phyloP scores from a whole-genome alignment of 805 yeast species.

The Wickerhamomyces pijperi region DNA sequence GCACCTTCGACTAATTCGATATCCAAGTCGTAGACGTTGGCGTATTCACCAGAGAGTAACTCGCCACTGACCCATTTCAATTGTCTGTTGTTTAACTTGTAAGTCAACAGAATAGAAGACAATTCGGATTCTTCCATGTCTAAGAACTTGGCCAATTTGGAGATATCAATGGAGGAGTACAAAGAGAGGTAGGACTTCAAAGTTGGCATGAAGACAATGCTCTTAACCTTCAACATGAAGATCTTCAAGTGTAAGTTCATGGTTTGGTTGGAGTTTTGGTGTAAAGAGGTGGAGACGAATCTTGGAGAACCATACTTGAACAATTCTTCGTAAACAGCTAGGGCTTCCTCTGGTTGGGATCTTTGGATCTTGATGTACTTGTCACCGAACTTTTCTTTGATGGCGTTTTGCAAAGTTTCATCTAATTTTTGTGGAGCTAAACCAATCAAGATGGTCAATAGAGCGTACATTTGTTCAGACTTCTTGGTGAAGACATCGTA shows the following conservation, averaged over 20 bases:
- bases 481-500: constrained; percentile 35
- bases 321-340: constrained; percentile 32
- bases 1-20: constrained; percentile 29
- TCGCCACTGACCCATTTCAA: constrained; percentile 30
- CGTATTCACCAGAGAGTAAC: constrained; percentile 29
- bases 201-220: constrained; percentile 26
- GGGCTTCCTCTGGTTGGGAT: constrained; percentile 27
- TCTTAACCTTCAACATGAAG: constrained; percentile 30
- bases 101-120: constrained; percentile 27
- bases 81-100: constrained; percentile 35
- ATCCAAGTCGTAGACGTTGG: constrained; percentile 32
- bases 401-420: constrained; percentile 30
- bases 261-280: constrained; percentile 27
- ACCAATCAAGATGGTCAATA: constrained; percentile 33
- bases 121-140: constrained; percentile 23
- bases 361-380: constrained; percentile 30
- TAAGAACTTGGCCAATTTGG: constrained; percentile 30
- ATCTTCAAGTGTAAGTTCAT: constrained; percentile 30
- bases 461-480: constrained; percentile 40
- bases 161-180: constrained; percentile 33
- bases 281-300: constrained; percentile 31
- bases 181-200: constrained; percentile 34
- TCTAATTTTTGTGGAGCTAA: constrained; percentile 36
- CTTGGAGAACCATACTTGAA: constrained; percentile 37
- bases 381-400: constrained; percentile 36